Evolutionary conservation across 176 grass and related monocot species (phyloP).

Genomic region (Phoenix roebelenii): DNA sequence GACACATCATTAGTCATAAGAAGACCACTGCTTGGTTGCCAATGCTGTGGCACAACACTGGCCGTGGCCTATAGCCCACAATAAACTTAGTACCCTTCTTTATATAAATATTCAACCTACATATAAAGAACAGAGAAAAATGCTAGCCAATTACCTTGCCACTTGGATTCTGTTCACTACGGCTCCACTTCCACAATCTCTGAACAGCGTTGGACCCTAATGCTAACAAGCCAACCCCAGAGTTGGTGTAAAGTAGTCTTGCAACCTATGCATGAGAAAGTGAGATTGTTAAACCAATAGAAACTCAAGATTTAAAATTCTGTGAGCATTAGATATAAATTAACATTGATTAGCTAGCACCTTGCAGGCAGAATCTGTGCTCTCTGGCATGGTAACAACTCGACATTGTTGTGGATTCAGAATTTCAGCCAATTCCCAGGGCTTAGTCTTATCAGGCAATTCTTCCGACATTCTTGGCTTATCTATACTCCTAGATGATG

Average conservation of each 20-base stretch:
- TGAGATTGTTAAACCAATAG: conserved; percentile 3
- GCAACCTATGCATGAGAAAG: conserved; percentile 46
- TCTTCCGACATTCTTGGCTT: conserved; percentile 80
- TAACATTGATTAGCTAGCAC: conserved; percentile 21
- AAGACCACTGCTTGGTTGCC: conserved; percentile 82
- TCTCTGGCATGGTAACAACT: conserved; percentile 83
- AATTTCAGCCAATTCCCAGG: conserved; percentile 66
- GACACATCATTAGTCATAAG: conserved; percentile 88
- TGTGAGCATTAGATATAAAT: conserved; percentile 17
- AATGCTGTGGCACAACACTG: conserved; percentile 75
- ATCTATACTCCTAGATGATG: conserved; percentile 61
- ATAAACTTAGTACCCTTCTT: not conserved
- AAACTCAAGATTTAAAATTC: no score
- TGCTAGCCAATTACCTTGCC: conserved; percentile 47
- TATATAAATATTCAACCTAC: no score
- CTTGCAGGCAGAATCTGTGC: conserved; percentile 64
- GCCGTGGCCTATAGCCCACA: conserved; percentile 64
- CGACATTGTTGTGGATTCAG: conserved; percentile 68
- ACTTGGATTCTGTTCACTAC: conserved; percentile 75
- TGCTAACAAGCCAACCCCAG: conserved; percentile 76
- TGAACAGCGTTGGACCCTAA: conserved; percentile 84
- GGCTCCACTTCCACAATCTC: conserved; percentile 85
- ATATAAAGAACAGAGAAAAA: conserved; percentile 10
- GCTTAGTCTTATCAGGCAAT: conserved; percentile 58
- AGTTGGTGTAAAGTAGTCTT: conserved; percentile 90